These are phyloP conservation scores for Ceratobasidium sp. DNA, from an alignment of 1,284 basidiomycete species.

Conservation along the genomic window DNA sequence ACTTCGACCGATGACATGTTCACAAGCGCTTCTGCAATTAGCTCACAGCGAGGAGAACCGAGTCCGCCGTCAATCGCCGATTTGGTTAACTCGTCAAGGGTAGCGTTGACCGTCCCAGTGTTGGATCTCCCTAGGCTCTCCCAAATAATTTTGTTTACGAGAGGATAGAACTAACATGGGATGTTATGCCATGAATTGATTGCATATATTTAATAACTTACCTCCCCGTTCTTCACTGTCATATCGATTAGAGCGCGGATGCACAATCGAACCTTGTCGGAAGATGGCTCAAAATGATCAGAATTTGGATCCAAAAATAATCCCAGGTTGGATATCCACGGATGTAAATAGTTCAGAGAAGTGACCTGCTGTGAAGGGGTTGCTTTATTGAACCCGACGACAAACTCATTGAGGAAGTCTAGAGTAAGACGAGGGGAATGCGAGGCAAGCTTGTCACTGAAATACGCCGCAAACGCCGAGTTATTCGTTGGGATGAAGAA, in stretches of 20 bases:
- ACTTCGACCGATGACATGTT: conserved; percentile 78
- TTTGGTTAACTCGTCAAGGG: conserved; percentile 79
- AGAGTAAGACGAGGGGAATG: conserved; percentile 82
- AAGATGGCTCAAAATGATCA: conserved; percentile 70
- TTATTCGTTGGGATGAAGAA: conserved; percentile 78
- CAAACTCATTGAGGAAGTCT: conserved; percentile 86
- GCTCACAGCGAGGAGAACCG: conserved; percentile 76
- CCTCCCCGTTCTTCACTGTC: conserved; percentile 73
- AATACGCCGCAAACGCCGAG: conserved; percentile 64
- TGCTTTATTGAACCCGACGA: conserved; percentile 62
- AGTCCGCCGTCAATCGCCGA: conserved; percentile 82
- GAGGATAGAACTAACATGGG: conserved; percentile 63
- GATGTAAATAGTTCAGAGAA: conserved; percentile 80
- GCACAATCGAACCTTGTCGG: conserved; percentile 76
- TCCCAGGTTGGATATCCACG: conserved; percentile 85
- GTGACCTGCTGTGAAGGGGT: conserved; percentile 64
- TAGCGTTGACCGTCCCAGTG: conserved; percentile 68
- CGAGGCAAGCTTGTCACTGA: conserved; percentile 75
- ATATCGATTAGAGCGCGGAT: conserved; percentile 78
- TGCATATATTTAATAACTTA: conserved; percentile 48
- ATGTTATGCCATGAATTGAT: background rate
- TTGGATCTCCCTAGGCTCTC: conserved; percentile 73
- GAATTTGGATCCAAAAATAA: conserved; percentile 74
- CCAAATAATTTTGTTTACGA: conserved; percentile 80
- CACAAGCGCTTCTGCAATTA: conserved; percentile 75